Evolutionary conservation across 768 basidiomycete genomes (phyloP), one percentile per base, ranked within the genome.

Genomic region (Pleurotus salmoneostramineus): DNA sequence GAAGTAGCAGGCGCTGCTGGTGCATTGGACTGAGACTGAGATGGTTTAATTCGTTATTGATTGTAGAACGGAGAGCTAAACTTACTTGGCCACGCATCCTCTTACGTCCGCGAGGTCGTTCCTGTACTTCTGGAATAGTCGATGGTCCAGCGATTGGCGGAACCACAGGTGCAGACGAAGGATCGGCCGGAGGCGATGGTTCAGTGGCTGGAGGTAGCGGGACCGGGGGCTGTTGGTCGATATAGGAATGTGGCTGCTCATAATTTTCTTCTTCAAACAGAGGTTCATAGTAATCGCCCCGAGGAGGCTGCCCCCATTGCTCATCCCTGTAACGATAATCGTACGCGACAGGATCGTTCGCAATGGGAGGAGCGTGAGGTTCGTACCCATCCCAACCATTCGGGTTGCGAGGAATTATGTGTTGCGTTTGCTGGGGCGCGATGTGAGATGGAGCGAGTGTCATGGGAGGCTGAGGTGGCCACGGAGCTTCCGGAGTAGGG

Each of bases 1-100:
- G 82, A 77, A 7, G 88, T 76, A 11, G 88, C 83, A 4, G 88
- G 80, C 0, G 86, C 79, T 0, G 88, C 88, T 49, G 88, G 87
- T 34, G 82, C 52, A 14, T 55, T 68, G 33, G 81, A 70, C 85
- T 88, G 48, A 55, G 57, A 58, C 32, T 40, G 3, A 57, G 40
- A 61, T 47, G 46, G 17, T 40, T 32, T 31, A 42, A 65, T 46
- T 55, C 14, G 36, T 15, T 12, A 6, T 15, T 36, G 50, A 27
- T 51, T 51, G 57, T 36, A 50, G 36, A 14, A 64, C 71, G 56
- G 34, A 34, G 14, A 35, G 3, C 10, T 15, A 1, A 8, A 49
- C 3, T 49, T 61, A 80, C 88, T 74, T 83, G 81, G 12, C 78
- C 74, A 21, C 90, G 82, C 44, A 74, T 79, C 5, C 88, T 85